Evolutionary conservation across 331 rosid species (phyloP).

Genomic region (Dryas integrifolia): DNA sequence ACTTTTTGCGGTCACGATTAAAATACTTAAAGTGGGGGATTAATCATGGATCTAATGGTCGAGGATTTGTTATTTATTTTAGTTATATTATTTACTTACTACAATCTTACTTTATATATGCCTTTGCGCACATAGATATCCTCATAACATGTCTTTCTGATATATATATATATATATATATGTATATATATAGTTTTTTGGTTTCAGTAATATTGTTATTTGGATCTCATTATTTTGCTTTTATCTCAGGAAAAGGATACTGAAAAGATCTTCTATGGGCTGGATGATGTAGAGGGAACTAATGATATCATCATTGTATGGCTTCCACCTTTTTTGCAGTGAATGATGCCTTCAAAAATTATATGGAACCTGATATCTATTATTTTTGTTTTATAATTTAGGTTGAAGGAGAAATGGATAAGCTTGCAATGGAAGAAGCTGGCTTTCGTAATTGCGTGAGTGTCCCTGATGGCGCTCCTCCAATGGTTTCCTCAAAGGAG

Average conservation of each 20-base stretch:
- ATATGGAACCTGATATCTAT: constrained; percentile 21
- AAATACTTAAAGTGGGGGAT: no score
- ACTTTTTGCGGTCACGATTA: no score
- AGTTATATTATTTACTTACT: no score
- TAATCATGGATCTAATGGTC: no score
- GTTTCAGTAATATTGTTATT: neutral
- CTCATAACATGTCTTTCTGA: no score
- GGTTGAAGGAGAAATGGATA: constrained; percentile 99
- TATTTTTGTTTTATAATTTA: constrained; percentile 32
- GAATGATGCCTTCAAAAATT: constrained; percentile 16
- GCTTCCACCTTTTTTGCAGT: constrained; percentile 19
- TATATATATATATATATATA: no score
- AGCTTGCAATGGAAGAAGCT: constrained; percentile 99
- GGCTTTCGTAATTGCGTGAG: constrained; percentile 86
- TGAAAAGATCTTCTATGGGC: constrained; percentile 84
- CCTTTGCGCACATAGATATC: no score
- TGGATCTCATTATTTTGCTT: constrained; percentile 17
- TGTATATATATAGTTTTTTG: no score
- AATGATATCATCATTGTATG: constrained; percentile 85
- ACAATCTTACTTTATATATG: no score
- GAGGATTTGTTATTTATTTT: no score
- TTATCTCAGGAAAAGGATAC: constrained; percentile 82
- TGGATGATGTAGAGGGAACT: constrained; percentile 73
- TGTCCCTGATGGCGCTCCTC: constrained; percentile 98
- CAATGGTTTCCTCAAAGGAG: constrained; percentile 60